phyloP scores from a whole-genome alignment of 768 basidiomycete species.

The Saitozyma podzolica region DNA sequence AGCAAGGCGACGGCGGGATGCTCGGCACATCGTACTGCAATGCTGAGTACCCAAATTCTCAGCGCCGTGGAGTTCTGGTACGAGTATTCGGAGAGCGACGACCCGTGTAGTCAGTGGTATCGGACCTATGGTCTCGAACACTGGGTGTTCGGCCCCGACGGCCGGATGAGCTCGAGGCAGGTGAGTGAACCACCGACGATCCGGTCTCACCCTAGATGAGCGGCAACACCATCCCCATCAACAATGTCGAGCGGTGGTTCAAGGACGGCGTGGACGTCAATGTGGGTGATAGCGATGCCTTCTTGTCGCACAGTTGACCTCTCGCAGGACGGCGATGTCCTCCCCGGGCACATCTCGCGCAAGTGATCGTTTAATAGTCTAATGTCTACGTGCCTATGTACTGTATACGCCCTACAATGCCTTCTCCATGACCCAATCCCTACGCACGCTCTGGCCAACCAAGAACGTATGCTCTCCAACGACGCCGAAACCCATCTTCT shows the following conservation, averaged over 20 bases:
- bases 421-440: constrained; percentile 28
- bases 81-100: too few species aligned
- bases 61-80: too few species aligned
- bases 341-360: constrained; percentile 8
- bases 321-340: constrained; percentile 4
- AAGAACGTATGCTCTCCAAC: constrained; percentile 28
- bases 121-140: constrained; percentile 54
- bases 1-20: constrained; percentile 18
- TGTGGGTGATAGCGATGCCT: constrained; percentile 14
- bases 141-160: constrained; percentile 61
- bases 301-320: background rate
- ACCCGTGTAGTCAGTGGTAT: constrained; percentile 14
- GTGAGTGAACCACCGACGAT: constrained; percentile 52
- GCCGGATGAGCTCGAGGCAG: constrained; percentile 62
- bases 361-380: background rate
- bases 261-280: constrained; percentile 50
- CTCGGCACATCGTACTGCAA: too few species aligned
- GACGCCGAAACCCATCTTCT: constrained; percentile 22
- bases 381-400: too few species aligned
- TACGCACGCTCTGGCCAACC: constrained; percentile 13
- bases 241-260: constrained; percentile 60
- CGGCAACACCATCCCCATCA: constrained; percentile 55
- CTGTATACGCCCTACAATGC: constrained; percentile 1
- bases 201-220: constrained; percentile 31
- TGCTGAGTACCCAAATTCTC: too few species aligned